phyloP scores from a whole-genome alignment of 2,329 filamentous ascomycete genomes.

The Proliferodiscus dingleyae region DNA sequence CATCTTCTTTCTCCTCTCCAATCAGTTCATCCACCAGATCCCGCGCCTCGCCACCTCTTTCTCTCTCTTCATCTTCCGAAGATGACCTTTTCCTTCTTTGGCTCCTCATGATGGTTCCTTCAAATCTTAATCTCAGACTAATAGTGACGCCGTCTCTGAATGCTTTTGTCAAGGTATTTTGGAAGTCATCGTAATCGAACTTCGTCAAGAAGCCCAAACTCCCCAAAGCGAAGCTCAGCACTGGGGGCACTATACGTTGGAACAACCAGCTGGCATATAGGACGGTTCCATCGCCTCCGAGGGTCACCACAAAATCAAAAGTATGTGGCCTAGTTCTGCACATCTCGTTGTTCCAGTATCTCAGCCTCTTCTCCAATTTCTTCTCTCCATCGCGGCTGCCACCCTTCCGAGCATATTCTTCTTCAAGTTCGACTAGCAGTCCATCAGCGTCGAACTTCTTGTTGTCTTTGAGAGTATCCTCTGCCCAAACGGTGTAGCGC shows the following conservation, averaged over 20 bases:
- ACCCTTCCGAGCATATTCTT: slow-evolving; percentile 36
- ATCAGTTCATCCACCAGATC: slow-evolving; percentile 88
- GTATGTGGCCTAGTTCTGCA: slow-evolving; percentile 74
- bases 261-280: slow-evolving; percentile 96
- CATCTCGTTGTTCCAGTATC: slow-evolving; percentile 79
- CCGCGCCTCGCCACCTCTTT: slow-evolving; percentile 41
- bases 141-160: slow-evolving; percentile 84
- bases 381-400: slow-evolving; percentile 26
- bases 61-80: slow-evolving; percentile 28
- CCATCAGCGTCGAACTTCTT: slow-evolving; percentile 69
- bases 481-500: slow-evolving; percentile 75
- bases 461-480: slow-evolving; percentile 68
- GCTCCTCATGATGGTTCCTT: slow-evolving; percentile 88
- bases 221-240: slow-evolving; percentile 85
- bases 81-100: slow-evolving; percentile 41
- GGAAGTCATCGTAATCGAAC: slow-evolving; percentile 80
- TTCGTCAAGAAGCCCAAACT: slow-evolving; percentile 94
- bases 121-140: slow-evolving; percentile 81
- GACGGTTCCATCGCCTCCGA: slow-evolving; percentile 95
- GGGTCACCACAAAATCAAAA: slow-evolving; percentile 89
- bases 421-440: slow-evolving; percentile 57
- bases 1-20: slow-evolving; percentile 77
- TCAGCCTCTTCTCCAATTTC: slow-evolving; percentile 46
- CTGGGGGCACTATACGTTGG: slow-evolving; percentile 88
- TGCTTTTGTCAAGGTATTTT: slow-evolving; percentile 61